A percentile compares a stretch with the other conserved stretches of the same genome.
These are phyloP conservation scores for Lentinula novae-zelandiae DNA, from an alignment of 1,284 basidiomycete species.

Conservation along the genomic window DNA sequence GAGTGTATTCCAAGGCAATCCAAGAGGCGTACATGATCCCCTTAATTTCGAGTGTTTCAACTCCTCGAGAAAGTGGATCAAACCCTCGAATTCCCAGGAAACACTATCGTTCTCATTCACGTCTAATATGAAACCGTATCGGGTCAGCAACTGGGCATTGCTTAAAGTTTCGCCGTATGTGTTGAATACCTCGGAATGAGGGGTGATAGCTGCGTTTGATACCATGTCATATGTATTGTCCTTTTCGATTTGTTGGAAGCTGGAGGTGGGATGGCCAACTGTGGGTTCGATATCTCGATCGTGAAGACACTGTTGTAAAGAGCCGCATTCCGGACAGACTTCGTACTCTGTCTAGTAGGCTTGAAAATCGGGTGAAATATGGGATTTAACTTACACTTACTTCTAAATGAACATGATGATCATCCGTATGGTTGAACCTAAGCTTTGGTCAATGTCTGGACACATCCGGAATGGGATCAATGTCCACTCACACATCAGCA, in stretches of 20 bases:
- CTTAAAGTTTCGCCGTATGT: conserved; percentile 75
- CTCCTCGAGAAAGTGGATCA: conserved; percentile 21
- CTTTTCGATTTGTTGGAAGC: conserved; percentile 16
- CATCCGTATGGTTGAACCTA: conserved; percentile 80
- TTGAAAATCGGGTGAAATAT: conserved; percentile 3
- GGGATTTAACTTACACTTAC: conserved; percentile 31
- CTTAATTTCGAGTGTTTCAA: neutral
- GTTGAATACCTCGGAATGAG: conserved; percentile 74
- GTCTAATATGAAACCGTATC: conserved; percentile 74
- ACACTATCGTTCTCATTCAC: conserved; percentile 58
- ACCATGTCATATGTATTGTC: conserved; percentile 65
- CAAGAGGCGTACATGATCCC: neutral
- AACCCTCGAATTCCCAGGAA: conserved; percentile 40
- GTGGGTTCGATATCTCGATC: conserved; percentile 36
- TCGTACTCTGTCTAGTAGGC: conserved; percentile 68
- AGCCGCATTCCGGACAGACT: conserved; percentile 81
- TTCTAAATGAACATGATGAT: conserved; percentile 77
- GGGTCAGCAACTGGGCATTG: conserved; percentile 67
- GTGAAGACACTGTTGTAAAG: conserved; percentile 69
- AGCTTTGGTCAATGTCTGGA: conserved; percentile 14
- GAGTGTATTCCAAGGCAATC: neutral
- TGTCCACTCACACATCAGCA: conserved; percentile 69
- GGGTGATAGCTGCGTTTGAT: conserved; percentile 46
- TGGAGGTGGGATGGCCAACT: neutral
- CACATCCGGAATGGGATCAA: conserved; percentile 6